A percentile compares a stretch with the other conserved stretches of the same genome.
These are phyloP conservation scores for Candida ortonii DNA, from an alignment of 805 yeast genomes.

Conservation along the genomic window DNA sequence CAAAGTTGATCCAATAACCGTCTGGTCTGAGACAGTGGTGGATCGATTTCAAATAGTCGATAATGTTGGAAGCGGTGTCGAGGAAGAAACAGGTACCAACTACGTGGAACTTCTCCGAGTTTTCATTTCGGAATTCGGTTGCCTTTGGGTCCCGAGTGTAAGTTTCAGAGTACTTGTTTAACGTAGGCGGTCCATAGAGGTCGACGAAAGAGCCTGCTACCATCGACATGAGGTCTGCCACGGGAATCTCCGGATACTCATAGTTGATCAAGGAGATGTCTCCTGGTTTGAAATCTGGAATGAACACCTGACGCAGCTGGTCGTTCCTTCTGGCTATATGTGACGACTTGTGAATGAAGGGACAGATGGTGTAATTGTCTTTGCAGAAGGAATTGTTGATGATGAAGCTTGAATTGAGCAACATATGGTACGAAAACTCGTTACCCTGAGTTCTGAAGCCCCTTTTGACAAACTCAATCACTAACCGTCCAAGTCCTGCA, in stretches of 20 bases:
- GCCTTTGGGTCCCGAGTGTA: constrained; percentile 40
- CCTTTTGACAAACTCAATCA: constrained; percentile 48
- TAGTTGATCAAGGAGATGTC: constrained; percentile 34
- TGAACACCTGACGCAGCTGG: constrained; percentile 47
- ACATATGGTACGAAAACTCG: constrained; percentile 65
- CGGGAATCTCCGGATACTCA: constrained; percentile 39
- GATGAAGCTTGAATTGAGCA: constrained; percentile 51
- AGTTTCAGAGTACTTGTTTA: constrained; percentile 32
- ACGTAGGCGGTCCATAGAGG: constrained; percentile 52
- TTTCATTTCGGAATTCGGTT: constrained; percentile 39
- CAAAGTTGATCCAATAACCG: constrained; percentile 64
- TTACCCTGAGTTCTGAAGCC: constrained; percentile 69
- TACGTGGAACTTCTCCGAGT: constrained; percentile 40
- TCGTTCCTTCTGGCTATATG: constrained; percentile 42
- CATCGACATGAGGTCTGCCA: constrained; percentile 60
- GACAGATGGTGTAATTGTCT: constrained; percentile 44
- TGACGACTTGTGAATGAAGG: constrained; percentile 53
- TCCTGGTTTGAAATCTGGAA: constrained; percentile 53
- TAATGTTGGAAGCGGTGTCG: constrained; percentile 60
- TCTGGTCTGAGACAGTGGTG: constrained; percentile 40
- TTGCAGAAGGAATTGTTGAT: constrained; percentile 45
- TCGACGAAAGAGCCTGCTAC: constrained; percentile 72
- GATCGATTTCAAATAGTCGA: constrained; percentile 54
- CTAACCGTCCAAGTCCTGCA: constrained; percentile 60
- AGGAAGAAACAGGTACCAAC: constrained; percentile 57